phyloP scores from a whole-genome alignment of 352 stramenopile species.

The Phytophthora europaea region DNA sequence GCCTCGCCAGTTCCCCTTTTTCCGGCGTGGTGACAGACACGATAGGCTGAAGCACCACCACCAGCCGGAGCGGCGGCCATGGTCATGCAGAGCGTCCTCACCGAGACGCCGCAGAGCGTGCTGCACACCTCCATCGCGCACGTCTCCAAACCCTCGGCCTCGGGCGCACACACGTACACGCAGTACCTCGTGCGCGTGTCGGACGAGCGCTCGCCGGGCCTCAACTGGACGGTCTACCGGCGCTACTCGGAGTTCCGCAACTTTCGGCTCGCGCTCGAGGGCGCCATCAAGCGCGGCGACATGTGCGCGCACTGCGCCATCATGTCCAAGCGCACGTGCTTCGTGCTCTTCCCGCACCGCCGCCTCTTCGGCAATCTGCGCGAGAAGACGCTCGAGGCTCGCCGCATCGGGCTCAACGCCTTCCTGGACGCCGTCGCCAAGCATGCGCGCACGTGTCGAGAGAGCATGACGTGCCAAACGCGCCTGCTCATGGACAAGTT shows the following conservation, averaged over 20 bases:
- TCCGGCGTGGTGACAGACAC: conserved; percentile 10
- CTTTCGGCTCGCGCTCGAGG: conserved; percentile 72
- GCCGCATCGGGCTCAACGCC: conserved; percentile 75
- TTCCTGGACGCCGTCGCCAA: conserved; percentile 85
- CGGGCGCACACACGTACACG: conserved; percentile 74
- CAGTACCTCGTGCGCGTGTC: conserved; percentile 90
- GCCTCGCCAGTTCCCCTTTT: conserved; percentile 33
- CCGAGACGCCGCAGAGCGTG: conserved; percentile 48
- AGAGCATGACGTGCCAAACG: conserved; percentile 77
- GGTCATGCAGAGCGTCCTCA: conserved; percentile 47
- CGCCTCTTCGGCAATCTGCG: conserved; percentile 80
- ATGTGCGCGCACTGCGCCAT: conserved; percentile 83
- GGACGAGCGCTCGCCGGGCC: conserved; percentile 72
- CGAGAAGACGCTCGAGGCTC: conserved; percentile 78
- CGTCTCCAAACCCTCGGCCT: conserved; percentile 70
- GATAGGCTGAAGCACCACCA: not conserved
- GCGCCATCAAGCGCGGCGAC: conserved; percentile 68
- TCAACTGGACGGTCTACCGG: conserved; percentile 88
- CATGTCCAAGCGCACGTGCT: conserved; percentile 84
- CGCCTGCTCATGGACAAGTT: conserved; percentile 88
- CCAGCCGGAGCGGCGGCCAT: conserved; percentile 12
- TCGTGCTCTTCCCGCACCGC: conserved; percentile 85
- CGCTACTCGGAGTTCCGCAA: conserved; percentile 89
- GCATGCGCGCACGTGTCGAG: conserved; percentile 79
- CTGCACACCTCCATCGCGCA: conserved; percentile 86